Evolutionary conservation across 1,284 basidiomycete species (phyloP).

Genomic region (Sporisorium iseilematis-ciliati): DNA sequence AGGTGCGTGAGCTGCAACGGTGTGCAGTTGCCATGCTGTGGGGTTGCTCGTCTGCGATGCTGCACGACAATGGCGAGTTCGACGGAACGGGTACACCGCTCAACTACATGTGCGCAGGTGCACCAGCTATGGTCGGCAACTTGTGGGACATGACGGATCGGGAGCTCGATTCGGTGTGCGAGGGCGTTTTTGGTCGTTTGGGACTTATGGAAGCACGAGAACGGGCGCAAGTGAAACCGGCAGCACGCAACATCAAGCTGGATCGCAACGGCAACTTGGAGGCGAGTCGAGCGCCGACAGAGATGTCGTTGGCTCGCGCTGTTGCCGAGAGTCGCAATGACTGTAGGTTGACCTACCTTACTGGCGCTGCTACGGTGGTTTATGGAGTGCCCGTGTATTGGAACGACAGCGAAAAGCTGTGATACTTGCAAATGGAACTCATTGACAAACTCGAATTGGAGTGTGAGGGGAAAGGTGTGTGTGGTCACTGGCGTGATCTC

Average conservation of each 20-base stretch:
- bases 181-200: conserved; percentile 83
- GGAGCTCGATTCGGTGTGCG: conserved; percentile 92
- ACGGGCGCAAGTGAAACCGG: conserved; percentile 50
- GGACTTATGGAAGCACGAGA: conserved; percentile 72
- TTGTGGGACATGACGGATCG: conserved; percentile 98
- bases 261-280: conserved; percentile 16
- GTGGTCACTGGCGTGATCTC: no score
- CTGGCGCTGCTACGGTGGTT: conserved; percentile 92
- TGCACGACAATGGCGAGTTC: conserved; percentile 91
- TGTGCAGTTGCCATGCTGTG: conserved; percentile 97
- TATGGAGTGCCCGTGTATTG: conserved; percentile 84
- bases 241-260: conserved; percentile 30
- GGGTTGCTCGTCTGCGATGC: conserved; percentile 93
- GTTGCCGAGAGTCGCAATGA: conserved; percentile 81
- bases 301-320: conserved; percentile 79
- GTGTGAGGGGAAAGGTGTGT: no score
- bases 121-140: conserved; percentile 91
- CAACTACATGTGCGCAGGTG: conserved; percentile 94
- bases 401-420: conserved; percentile 18
- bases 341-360: conserved; percentile 92
- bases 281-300: conserved; percentile 31
- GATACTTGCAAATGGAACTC: background rate
- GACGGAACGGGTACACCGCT: conserved; percentile 91
- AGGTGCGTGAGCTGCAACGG: conserved; percentile 80
- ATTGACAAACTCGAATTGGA: background rate